Conservation (phyloP, 805 yeast genomes). For the Debaryomyces maramus region DNA sequence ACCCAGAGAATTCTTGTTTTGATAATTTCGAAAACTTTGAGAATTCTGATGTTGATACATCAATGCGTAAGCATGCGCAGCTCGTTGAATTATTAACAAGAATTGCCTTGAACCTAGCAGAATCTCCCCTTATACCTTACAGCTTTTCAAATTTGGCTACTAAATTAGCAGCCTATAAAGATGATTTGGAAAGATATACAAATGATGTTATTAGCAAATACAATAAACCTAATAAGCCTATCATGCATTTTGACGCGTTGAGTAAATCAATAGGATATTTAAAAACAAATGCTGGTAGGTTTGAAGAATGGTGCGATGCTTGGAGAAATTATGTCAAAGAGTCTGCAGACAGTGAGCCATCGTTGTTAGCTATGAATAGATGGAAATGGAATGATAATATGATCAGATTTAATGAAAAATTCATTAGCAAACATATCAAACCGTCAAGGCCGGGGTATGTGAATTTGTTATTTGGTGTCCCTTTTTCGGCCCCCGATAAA, state of each 20-base stretch:
- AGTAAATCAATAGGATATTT: slow-evolving; percentile 23
- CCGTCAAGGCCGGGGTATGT: slow-evolving; percentile 61
- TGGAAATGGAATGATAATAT: slow-evolving; percentile 80
- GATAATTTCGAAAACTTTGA: slow-evolving; percentile 65
- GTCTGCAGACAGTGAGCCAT: slow-evolving; percentile 65
- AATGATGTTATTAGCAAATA: slow-evolving; percentile 16
- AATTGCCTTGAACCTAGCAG: slow-evolving; percentile 59
- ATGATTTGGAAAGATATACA: slow-evolving; percentile 48
- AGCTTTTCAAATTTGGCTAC: slow-evolving; percentile 50
- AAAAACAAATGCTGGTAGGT: slow-evolving; percentile 40
- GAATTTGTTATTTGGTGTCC: slow-evolving; percentile 71
- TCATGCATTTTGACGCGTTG: slow-evolving; percentile 24
- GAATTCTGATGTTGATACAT: slow-evolving; percentile 48
- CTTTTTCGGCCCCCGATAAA: slow-evolving; percentile 52
- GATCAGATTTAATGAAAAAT: slow-evolving; percentile 51
- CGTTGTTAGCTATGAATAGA: slow-evolving; percentile 66
- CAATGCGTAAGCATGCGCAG: slow-evolving; percentile 54
- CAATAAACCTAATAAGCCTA: slow-evolving; percentile 14
- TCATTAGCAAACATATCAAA: slow-evolving; percentile 47
- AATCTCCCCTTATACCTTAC: slow-evolving; percentile 75
- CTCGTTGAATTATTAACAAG: slow-evolving; percentile 57
- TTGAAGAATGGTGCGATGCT: slow-evolving; percentile 55
- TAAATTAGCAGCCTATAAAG: slow-evolving; percentile 42
- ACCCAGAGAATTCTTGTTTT: slow-evolving; percentile 57
- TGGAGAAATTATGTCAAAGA: slow-evolving; percentile 54